A percentile compares a stretch with the other conserved stretches of the same genome.
Evolutionary conservation across 768 basidiomycete genomes (phyloP).

Genomic region (Punctularia strigosozonata): DNA sequence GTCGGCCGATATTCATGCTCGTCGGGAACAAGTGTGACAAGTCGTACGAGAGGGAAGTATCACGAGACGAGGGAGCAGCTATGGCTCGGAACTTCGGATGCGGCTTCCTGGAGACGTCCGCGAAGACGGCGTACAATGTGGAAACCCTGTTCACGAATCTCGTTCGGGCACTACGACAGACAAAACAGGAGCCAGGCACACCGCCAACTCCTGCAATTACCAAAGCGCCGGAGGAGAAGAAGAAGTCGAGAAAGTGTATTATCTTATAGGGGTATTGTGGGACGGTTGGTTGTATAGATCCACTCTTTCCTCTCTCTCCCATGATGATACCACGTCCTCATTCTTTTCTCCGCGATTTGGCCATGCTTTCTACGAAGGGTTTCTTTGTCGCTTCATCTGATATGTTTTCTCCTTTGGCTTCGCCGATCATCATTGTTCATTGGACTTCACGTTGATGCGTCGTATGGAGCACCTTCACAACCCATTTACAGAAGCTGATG

Average conservation of each 20-base stretch:
- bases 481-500: too few species aligned
- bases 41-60: slow-evolving; percentile 83
- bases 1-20: slow-evolving; percentile 81
- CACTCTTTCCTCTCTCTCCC: slow-evolving; percentile 43
- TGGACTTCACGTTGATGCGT: too few species aligned
- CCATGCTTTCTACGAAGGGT: too few species aligned
- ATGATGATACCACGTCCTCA: slow-evolving; percentile 69
- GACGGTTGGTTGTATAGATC: slow-evolving; percentile 56
- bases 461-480: too few species aligned
- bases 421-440: too few species aligned
- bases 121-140: slow-evolving; percentile 89
- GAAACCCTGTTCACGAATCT: slow-evolving; percentile 83
- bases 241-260: slow-evolving; percentile 50
- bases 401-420: too few species aligned
- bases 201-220: too few species aligned
- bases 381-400: too few species aligned
- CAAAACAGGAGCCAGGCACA: slow-evolving; percentile 38
- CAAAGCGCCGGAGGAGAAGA: slow-evolving; percentile 32
- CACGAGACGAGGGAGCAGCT: slow-evolving; percentile 76
- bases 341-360: slow-evolving; percentile 23
- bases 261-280: slow-evolving; percentile 68
- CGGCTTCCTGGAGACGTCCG: slow-evolving; percentile 94
- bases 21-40: slow-evolving; percentile 97
- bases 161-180: slow-evolving; percentile 72
- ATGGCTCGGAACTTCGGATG: slow-evolving; percentile 80